Evolutionary conservation across 2,329 filamentous ascomycete genomes (phyloP).

Genomic region (Penicillium glabrum): DNA sequence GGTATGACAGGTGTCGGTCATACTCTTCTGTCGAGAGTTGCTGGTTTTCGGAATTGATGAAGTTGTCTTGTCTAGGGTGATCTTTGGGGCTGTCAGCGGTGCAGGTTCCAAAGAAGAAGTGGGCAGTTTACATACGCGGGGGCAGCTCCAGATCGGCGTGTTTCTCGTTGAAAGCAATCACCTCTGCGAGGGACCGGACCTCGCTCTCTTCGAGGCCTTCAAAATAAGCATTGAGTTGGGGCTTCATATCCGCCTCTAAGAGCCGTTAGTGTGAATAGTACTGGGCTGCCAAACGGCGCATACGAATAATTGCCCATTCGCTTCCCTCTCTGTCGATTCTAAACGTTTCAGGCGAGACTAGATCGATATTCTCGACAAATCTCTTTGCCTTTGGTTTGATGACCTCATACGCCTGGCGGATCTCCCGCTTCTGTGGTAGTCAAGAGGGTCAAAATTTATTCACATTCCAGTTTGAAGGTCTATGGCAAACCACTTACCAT

Average conservation of each 20-base stretch:
- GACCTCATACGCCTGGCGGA: slow-evolving; percentile 5
- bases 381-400: slow-evolving; percentile 7
- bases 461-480: background rate
- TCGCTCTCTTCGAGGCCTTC: slow-evolving; percentile 10
- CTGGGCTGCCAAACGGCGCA: background rate
- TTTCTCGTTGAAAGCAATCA: slow-evolving; percentile 13
- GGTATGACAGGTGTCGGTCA: slow-evolving; percentile 4
- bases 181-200: slow-evolving; percentile 7
- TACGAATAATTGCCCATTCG: slow-evolving; percentile 8
- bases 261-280: background rate
- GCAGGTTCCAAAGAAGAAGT: background rate
- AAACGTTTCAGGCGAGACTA: slow-evolving; percentile 4
- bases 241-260: slow-evolving; percentile 8
- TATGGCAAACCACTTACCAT: slow-evolving; percentile 3
- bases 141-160: slow-evolving; percentile 13
- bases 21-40: slow-evolving; percentile 6
- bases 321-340: slow-evolving; percentile 4
- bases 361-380: slow-evolving; percentile 8
- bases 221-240: slow-evolving; percentile 8
- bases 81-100: background rate
- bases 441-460: background rate
- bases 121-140: slow-evolving; percentile 1
- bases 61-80: slow-evolving; percentile 9
- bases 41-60: slow-evolving; percentile 2
- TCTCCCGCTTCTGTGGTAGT: background rate